Evolutionary conservation across 140 eudicot genomes (phyloP).

Genomic region (Flaveria floridana): DNA sequence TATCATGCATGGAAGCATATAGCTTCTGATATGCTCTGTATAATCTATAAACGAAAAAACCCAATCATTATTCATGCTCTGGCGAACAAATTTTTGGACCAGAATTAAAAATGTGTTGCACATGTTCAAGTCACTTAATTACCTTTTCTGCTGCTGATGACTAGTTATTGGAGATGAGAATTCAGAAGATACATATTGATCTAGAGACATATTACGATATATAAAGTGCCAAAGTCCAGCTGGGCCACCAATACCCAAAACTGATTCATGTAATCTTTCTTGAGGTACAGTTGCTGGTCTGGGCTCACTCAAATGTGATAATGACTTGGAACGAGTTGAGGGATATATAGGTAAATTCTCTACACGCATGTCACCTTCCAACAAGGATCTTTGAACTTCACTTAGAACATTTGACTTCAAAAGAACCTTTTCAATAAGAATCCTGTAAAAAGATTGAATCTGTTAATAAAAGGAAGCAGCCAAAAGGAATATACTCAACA

Average conservation of each 20-base stretch:
- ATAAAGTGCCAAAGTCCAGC: constrained; percentile 97
- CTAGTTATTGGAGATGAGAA: constrained; percentile 74
- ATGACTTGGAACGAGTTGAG: constrained; percentile 53
- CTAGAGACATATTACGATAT: constrained; percentile 73
- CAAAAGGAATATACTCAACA: neutral
- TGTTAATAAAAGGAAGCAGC: neutral
- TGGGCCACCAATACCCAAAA: constrained; percentile 71
- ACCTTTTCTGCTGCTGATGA: constrained; percentile 83
- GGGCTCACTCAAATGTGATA: constrained; percentile 42
- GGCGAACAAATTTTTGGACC: neutral
- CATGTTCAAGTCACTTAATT: neutral
- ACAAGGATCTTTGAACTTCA: constrained; percentile 74
- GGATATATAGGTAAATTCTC: constrained; percentile 72
- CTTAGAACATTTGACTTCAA: constrained; percentile 69
- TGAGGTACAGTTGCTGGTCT: constrained; percentile 29
- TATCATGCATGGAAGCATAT: constrained; percentile 86
- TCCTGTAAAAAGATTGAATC: constrained; percentile 38
- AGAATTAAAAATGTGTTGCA: neutral
- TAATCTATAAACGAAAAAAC: constrained; percentile 43
- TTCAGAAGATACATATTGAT: constrained; percentile 89
- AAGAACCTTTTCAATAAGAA: constrained; percentile 74
- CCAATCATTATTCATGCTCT: constrained; percentile 1
- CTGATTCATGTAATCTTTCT: constrained; percentile 42
- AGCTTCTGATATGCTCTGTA: constrained; percentile 80
- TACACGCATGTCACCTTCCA: constrained; percentile 79